Evolutionary conservation across 1,284 basidiomycete genomes (phyloP), one percentile per base, ranked within the genome.

Genomic region (Moesziomyces antarcticus): DNA sequence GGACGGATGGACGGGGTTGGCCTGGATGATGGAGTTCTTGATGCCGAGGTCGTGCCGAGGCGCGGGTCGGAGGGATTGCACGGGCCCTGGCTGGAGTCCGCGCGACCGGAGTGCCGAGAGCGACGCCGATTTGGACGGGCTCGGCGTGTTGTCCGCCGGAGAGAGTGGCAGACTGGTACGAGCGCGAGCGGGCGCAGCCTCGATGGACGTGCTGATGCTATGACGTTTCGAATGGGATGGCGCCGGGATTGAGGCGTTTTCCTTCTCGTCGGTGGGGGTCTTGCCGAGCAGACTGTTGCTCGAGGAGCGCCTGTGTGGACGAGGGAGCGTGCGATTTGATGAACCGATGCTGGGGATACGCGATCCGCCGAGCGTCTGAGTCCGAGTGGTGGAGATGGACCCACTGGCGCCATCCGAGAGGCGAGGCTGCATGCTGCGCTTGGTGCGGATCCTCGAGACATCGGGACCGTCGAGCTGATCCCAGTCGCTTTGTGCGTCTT

Each of bases 1-100:
- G 22, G 65, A 50, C 3, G 70, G 61, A 24, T 73, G 65, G 6
- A 60, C n/a, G 1, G 65, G 70, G 11, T 73, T 68, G 24, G 70
- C 64, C 7, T 52, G 47, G 41, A 73, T 52, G 52, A 73, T 57
- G 33, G 65, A 73, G 9, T 50, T 22, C 20, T 56, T 56, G 41
- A 73, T 73, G 33, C 70, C 70, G 24, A 68, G 51, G 24, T 61
- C 55, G 22, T 45, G 54, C 24, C 42, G 40, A 2, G 45, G 6
- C 5, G 14, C 10, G 14, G 45, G 14, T 18, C 57, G 58, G 30
- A 7, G 5, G 16, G 48, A 42, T 44, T 47, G 50, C 24, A 47
- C 18, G 3, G 56, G 47, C 16, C 51, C 58, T 3, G 56, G 25
- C 48, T 65, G 56, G 25, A 58, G 16, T 8, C 62, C 58, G 4